Percentiles rank a stretch among this genome's conserved stretches.
phyloP scores from a whole-genome alignment of 805 yeast species.

The Blastobotrys parvus region DNA sequence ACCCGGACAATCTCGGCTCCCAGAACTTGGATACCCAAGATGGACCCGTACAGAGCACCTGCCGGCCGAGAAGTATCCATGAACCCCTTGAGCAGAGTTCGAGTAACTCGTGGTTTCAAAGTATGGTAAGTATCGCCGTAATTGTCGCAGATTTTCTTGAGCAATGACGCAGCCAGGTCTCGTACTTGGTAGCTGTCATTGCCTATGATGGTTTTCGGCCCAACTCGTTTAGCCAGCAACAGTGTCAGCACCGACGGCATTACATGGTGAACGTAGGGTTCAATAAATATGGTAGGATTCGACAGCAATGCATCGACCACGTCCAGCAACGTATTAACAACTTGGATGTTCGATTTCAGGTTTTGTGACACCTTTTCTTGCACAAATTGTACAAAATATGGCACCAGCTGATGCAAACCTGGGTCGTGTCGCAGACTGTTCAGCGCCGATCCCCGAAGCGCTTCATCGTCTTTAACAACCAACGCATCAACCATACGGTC shows the following conservation, averaged over 20 bases:
- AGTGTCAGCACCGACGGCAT: slow-evolving; percentile 95
- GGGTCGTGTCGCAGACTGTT: slow-evolving; percentile 84
- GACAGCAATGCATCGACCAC: slow-evolving; percentile 77
- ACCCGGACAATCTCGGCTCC: slow-evolving; percentile 86
- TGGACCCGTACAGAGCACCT: slow-evolving; percentile 89
- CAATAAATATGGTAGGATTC: slow-evolving; percentile 79
- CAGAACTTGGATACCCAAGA: slow-evolving; percentile 71
- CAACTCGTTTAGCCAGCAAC: slow-evolving; percentile 82
- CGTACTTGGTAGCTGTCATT: slow-evolving; percentile 53
- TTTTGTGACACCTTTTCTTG: slow-evolving; percentile 93
- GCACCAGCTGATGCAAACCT: slow-evolving; percentile 92
- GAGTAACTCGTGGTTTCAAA: slow-evolving; percentile 83
- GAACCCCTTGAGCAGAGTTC: slow-evolving; percentile 87
- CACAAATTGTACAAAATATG: slow-evolving; percentile 90
- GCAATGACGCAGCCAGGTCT: slow-evolving; percentile 77
- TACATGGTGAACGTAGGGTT: slow-evolving; percentile 91
- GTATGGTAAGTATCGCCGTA: slow-evolving; percentile 85
- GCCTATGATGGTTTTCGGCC: slow-evolving; percentile 32
- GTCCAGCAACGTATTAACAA: slow-evolving; percentile 78
- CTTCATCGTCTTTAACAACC: slow-evolving; percentile 32
- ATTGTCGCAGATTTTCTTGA: slow-evolving; percentile 66
- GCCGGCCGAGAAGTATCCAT: slow-evolving; percentile 74
- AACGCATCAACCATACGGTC: slow-evolving; percentile 82
- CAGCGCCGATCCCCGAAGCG: slow-evolving; percentile 69
- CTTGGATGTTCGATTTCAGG: slow-evolving; percentile 51